phyloP scores from a whole-genome alignment of 73 alveolate genomes.

The Effrenium voratum region DNA sequence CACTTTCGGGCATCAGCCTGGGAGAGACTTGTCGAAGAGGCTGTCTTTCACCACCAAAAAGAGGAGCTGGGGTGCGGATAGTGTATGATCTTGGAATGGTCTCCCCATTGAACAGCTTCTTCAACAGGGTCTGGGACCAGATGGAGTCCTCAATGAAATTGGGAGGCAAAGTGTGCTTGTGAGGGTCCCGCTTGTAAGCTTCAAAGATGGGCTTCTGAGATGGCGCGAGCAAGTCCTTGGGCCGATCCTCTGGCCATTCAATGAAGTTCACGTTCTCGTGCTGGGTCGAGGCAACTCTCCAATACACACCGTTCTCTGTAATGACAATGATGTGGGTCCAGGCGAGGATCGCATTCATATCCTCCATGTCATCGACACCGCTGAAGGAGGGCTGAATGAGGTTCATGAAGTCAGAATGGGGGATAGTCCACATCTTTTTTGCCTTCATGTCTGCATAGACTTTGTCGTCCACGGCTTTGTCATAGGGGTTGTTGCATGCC shows the following conservation, averaged over 20 bases:
- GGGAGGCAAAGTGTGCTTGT: not conserved
- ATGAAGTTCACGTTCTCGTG: not conserved
- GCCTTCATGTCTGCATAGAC: not conserved
- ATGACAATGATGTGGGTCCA: slow-evolving; percentile 31
- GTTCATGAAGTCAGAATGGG: not conserved
- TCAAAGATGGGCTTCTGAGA: not conserved
- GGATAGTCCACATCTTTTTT: not conserved
- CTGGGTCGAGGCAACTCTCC: not conserved
- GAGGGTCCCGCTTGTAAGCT: slow-evolving; percentile 25
- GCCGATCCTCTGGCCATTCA: not conserved
- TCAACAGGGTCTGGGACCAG: slow-evolving; percentile 16
- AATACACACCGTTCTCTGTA: slow-evolving; percentile 23
- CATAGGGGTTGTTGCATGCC: slow-evolving; percentile 46
- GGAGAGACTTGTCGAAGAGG: not conserved
- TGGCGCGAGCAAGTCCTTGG: not conserved
- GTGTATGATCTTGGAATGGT: not conserved
- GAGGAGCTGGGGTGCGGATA: not conserved
- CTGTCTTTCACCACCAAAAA: not conserved
- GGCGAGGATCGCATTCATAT: slow-evolving; percentile 41
- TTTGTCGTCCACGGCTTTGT: not conserved
- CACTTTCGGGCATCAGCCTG: not conserved
- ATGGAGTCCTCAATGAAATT: not conserved
- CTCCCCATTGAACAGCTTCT: not conserved
- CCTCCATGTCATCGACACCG: not conserved
- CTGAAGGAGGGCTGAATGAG: slow-evolving; percentile 10